Base-by-base conservation (phyloP, 805 yeast species). In the Starmerella vaccinii region DNA sequence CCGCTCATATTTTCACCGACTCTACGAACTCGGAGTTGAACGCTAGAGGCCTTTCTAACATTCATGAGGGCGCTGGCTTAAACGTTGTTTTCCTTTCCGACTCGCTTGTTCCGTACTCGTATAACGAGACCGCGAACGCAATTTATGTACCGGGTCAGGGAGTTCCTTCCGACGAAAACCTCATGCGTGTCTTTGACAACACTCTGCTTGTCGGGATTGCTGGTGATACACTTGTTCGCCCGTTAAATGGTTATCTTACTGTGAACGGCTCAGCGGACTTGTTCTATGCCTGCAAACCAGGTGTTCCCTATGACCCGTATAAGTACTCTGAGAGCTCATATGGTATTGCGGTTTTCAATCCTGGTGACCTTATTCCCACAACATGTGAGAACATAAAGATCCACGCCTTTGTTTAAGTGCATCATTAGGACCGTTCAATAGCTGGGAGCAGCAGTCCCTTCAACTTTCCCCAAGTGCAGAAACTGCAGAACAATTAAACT, bases 51-150 rank as follows among this genome's bases (percentile, higher is more conserved):
- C 37, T 42, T 5, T 4, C 24, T 7, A n/a, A 6, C 16, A 5
- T 42, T 16, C 46, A 42, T 27, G 46, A 42, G 46, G 46, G 46
- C 16, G 46, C 46, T 13, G 46, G 26, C 12, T 4, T 42, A 1
- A 42, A 42, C 27, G 46, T 26, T 18, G 13, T 23, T 5, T 38
- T 18, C 21, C 37, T 42, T 13, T 8, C 23, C 8, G 37, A 19
- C 8, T 16, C 26, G 22, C 24, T 8, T 8, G 35, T 9, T 16
- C 21, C 6, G 15, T 30, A 8, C 15, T 12, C 33, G 27, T 30
- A 21, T 37, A 29, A 30, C 37, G 27, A 29, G 16, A 42, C 46
- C 26, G 21, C 33, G 16, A 13, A 16, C 37, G 7, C n/a, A 7
- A 8, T 21, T 13, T 29, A 29, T 15, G 18, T 37, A 8, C 12